Evolutionary conservation across 1,284 basidiomycete species (phyloP).

Genomic region (Cutaneotrichosporon spelunceum): DNA sequence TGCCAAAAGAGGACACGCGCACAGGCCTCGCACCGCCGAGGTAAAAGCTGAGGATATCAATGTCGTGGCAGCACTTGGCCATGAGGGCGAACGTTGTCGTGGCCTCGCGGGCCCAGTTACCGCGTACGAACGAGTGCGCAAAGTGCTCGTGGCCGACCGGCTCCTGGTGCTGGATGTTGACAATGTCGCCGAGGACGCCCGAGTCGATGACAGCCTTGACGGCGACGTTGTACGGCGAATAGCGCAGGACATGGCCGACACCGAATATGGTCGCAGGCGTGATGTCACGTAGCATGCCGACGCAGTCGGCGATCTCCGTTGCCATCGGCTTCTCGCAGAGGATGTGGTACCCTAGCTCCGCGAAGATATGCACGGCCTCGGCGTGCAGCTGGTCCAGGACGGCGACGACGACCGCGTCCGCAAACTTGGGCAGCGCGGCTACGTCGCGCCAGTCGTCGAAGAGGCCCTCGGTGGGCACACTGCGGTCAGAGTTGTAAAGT

Average conservation of each 20-base stretch:
- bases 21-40: conserved; percentile 57
- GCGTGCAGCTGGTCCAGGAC: conserved; percentile 69
- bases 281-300: conserved; percentile 69
- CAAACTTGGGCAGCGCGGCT: conserved; percentile 63
- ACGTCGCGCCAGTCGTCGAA: conserved; percentile 72
- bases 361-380: conserved; percentile 68
- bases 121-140: conserved; percentile 66
- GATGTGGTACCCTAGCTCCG: conserved; percentile 75
- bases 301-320: conserved; percentile 65
- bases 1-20: conserved; percentile 77
- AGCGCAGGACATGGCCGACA: conserved; percentile 79
- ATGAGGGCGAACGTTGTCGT: conserved; percentile 73
- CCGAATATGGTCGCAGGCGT: conserved; percentile 63
- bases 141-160: conserved; percentile 54
- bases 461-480: conserved; percentile 62
- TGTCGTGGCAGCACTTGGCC: conserved; percentile 85
- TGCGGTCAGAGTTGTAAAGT: conserved; percentile 10
- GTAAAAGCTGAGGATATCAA: conserved; percentile 73
- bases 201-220: conserved; percentile 68
- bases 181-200: conserved; percentile 66
- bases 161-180: conserved; percentile 60
- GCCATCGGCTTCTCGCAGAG: conserved; percentile 90
- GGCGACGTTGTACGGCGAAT: conserved; percentile 73
- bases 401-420: conserved; percentile 72
- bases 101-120: conserved; percentile 69